Percentiles rank a stretch among this genome's conserved stretches.
These are phyloP conservation scores for Hirsutella minnesotensis DNA, from an alignment of 2,329 filamentous ascomycete species.

Conservation along the genomic window DNA sequence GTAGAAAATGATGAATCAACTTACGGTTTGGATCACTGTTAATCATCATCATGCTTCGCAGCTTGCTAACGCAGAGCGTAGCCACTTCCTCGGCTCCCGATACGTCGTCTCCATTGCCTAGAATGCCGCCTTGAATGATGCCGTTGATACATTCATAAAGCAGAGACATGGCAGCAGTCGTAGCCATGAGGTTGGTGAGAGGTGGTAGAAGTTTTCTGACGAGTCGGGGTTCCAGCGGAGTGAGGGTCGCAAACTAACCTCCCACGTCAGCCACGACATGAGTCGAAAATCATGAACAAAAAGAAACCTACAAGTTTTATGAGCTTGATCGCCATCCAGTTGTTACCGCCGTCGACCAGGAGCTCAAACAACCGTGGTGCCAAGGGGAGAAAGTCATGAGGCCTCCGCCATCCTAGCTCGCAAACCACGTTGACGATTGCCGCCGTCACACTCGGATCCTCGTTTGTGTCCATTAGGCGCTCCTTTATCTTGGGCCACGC, in stretches of 20 bases:
- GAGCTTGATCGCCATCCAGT: conserved; percentile 99
- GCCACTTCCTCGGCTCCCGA: conserved; percentile 86
- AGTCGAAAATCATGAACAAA: too few species aligned
- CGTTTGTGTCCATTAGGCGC: conserved; percentile 74
- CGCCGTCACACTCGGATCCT: conserved; percentile 87
- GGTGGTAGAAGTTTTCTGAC: conserved; percentile 87
- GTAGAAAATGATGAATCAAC: conserved; percentile 15
- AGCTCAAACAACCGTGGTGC: conserved; percentile 88
- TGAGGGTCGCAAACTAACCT: conserved; percentile 77
- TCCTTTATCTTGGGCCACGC: conserved; percentile 98
- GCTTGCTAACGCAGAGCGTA: conserved; percentile 79
- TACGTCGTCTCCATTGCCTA: conserved; percentile 69
- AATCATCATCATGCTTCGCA: conserved; percentile 86
- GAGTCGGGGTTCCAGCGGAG: conserved; percentile 80
- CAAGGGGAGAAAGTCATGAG: conserved; percentile 84
- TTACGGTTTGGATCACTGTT: conserved; percentile 87
- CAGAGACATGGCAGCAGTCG: conserved; percentile 94
- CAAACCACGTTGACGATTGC: conserved; percentile 96
- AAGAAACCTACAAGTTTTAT: conserved; percentile 77
- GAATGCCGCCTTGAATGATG: conserved; percentile 90
- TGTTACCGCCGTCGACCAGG: conserved; percentile 83
- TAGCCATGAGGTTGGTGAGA: conserved; percentile 83
- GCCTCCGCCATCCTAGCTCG: conserved; percentile 86
- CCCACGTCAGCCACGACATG: neutral
- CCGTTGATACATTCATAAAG: conserved; percentile 98